phyloP scores from a whole-genome alignment of 2,329 filamentous ascomycete species.

The Fusarium praegraminearum region DNA sequence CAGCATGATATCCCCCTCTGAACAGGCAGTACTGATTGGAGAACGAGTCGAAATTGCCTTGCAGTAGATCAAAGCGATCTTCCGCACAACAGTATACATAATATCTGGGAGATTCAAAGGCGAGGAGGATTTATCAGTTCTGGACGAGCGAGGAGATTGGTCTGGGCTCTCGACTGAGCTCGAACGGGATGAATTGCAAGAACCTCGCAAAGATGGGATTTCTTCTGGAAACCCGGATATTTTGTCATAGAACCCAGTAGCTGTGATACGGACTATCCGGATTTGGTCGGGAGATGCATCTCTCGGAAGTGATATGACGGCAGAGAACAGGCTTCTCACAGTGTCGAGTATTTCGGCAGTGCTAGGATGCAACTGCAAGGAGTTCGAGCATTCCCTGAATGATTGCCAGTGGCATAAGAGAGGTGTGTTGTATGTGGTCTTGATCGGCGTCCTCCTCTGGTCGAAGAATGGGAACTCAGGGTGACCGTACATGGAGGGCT shows the following conservation, averaged over 20 bases:
- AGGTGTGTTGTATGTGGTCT: slow-evolving; percentile 61
- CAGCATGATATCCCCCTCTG: slow-evolving; percentile 54
- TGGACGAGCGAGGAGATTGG: slow-evolving; percentile 29
- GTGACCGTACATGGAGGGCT: slow-evolving; percentile 57
- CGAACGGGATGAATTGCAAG: slow-evolving; percentile 21
- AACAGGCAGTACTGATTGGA: slow-evolving; percentile 58
- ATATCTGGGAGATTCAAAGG: slow-evolving; percentile 52
- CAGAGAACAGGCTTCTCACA: slow-evolving; percentile 60
- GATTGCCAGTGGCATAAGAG: slow-evolving; percentile 57
- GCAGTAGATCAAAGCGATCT: slow-evolving; percentile 62
- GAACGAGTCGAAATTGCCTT: slow-evolving; percentile 58
- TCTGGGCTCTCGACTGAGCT: slow-evolving; percentile 27
- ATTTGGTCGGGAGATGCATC: slow-evolving; percentile 53
- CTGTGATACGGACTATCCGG: slow-evolving; percentile 55
- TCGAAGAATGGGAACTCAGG: slow-evolving; percentile 58
- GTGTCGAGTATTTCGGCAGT: slow-evolving; percentile 65
- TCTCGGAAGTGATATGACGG: slow-evolving; percentile 56
- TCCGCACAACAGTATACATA: slow-evolving; percentile 61
- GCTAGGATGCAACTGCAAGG: slow-evolving; percentile 58
- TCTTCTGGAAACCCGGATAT: slow-evolving; percentile 53
- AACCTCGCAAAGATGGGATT: slow-evolving; percentile 34
- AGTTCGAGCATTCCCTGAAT: slow-evolving; percentile 57
- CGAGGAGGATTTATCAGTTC: slow-evolving; percentile 32
- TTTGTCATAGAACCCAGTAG: slow-evolving; percentile 56
- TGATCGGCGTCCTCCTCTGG: slow-evolving; percentile 54